Evolutionary conservation across 192 early-diverging fungal genomes (phyloP), one percentile per base, ranked within the genome.

Genomic region (Spinellus fusiger): DNA sequence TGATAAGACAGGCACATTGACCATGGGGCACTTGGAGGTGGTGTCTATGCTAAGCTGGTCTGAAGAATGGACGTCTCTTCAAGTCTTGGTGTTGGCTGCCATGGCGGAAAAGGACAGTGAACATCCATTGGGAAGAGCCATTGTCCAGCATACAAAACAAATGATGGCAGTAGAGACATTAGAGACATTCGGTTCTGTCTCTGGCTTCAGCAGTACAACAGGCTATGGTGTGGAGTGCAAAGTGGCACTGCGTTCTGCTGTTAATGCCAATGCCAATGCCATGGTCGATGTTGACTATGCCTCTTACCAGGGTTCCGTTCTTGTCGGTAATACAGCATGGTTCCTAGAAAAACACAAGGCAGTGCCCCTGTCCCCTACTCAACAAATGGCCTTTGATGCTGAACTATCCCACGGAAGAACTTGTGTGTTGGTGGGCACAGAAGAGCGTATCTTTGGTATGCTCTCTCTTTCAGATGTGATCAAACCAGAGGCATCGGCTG

Each of bases 1-100:
- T 77, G 96, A 99, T 78, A 99, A 99, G 76, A 99, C 96, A 8
- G 96, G 95, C 37, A 99, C 96, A 0, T 66, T 99, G 48, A 99
- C 96, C 1, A 64, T 70, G 13, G 96, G 90, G 49, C 74, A 81
- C 46, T 62, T 90, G 58, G 69, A 82, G n/a, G 84, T 91, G 5
- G 79, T 81, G 0, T 77, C 79, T 38, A 75, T 78, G 54, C 64
- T 61, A 16, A 28, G 37, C 12, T 68, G 62, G 51, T 48, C 4
- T 26, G 33, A 2, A 55, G 50, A 1, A 53, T 49, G 29, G 34
- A 47, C 35, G 18, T 46, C 0, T 34, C n/a, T n/a, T n/a, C 34
- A 29, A 60, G 22, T 71, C 37, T 10, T 68, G 54, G 44, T 54
- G 15, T 59, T 86, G 32, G 61, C 75, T n/a, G 93, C 87, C 5